Conservation (phyloP, 2,329 filamentous ascomycete species). For the Sarocladium kiliense region DNA sequence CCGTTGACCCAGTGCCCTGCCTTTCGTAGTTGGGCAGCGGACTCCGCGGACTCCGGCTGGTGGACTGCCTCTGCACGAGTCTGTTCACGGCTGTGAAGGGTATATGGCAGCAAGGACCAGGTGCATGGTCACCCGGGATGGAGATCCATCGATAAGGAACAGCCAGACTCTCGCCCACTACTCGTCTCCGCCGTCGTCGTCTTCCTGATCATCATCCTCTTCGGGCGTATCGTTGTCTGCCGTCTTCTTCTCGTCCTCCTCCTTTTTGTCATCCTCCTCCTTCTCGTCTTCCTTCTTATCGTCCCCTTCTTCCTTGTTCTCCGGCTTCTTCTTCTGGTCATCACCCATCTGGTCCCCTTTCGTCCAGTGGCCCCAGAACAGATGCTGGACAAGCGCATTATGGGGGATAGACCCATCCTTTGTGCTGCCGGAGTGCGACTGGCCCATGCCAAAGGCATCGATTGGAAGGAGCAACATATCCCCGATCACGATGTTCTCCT, state of each 20-base stretch:
- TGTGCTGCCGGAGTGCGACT: slow-evolving; percentile 20
- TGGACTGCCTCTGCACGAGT: too few relatives aligned
- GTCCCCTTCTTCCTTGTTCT: neutral
- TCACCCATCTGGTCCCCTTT: slow-evolving; percentile 4
- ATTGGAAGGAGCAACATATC: slow-evolving; percentile 20
- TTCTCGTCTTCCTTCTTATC: neutral
- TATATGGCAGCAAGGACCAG: too few relatives aligned
- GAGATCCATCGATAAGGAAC: too few relatives aligned
- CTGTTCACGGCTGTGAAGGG: too few relatives aligned
- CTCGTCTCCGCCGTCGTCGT: neutral
- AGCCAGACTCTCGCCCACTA: neutral
- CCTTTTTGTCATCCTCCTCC: neutral
- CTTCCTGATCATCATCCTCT: neutral
- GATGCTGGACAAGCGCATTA: slow-evolving; percentile 18
- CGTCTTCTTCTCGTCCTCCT: neutral
- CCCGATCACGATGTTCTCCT: slow-evolving; percentile 11
- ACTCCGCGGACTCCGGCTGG: too few relatives aligned
- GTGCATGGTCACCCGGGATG: too few relatives aligned
- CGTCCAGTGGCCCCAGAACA: slow-evolving; percentile 13
- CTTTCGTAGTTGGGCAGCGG: too few relatives aligned
- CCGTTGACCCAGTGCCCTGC: too few relatives aligned
- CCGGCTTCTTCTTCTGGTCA: neutral
- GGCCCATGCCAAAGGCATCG: slow-evolving; percentile 22
- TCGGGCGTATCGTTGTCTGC: neutral
- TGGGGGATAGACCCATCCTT: slow-evolving; percentile 19